phyloP scores from a whole-genome alignment of 163 green algal species.

The Scenedesmus sp. region DNA sequence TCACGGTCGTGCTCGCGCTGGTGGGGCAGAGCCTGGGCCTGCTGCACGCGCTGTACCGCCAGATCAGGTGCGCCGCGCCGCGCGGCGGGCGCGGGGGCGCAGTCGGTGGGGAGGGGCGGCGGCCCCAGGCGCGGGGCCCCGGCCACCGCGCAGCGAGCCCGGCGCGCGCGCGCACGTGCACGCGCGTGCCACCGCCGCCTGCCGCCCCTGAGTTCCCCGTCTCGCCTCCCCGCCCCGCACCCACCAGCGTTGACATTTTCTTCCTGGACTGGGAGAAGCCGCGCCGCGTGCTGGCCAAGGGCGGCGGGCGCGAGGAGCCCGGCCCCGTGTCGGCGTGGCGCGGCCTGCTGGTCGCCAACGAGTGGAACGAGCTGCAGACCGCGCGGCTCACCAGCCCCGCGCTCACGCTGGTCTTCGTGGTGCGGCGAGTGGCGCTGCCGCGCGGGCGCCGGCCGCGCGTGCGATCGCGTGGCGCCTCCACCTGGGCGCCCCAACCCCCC shows the following conservation, averaged over 20 bases:
- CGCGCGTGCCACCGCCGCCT: too few species aligned
- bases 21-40: constrained; percentile 64
- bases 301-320: constrained; percentile 53
- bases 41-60: constrained; percentile 57
- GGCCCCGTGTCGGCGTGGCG: constrained; percentile 70
- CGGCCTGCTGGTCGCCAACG: constrained; percentile 75
- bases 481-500: too few species aligned
- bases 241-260: constrained; percentile 68
- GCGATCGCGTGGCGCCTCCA: too few species aligned
- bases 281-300: constrained; percentile 53
- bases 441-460: neutral
- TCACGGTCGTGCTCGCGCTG: constrained; percentile 66
- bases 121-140: too few species aligned
- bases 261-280: constrained; percentile 85
- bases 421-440: constrained; percentile 9
- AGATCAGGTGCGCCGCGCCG: constrained; percentile 48
- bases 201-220: too few species aligned
- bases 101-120: too few species aligned
- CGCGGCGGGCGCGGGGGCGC: too few species aligned
- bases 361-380: constrained; percentile 78
- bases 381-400: constrained; percentile 51
- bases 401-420: constrained; percentile 64
- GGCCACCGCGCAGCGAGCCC: too few species aligned
- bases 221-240: too few species aligned
- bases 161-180: too few species aligned